These are phyloP conservation scores for Delonix regia DNA, from an alignment of 306 rosid species.

Conservation along the genomic window DNA sequence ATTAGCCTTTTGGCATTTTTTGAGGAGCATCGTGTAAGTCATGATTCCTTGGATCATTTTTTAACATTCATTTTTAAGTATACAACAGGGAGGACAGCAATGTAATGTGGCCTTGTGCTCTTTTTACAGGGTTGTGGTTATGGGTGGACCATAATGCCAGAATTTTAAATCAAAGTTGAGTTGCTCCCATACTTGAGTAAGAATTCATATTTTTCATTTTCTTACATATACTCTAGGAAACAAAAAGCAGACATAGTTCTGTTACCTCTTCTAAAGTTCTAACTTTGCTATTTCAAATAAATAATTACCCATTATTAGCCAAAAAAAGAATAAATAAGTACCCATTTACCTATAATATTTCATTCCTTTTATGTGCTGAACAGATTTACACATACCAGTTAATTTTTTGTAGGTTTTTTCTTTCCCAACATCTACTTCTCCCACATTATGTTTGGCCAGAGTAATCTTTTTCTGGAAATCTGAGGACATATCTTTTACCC, in stretches of 20 bases:
- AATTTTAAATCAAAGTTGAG: not conserved
- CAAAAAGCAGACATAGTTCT: not conserved
- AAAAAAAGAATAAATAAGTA: no score
- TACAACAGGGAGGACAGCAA: not conserved
- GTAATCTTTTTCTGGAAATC: constrained; percentile 97
- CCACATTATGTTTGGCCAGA: constrained; percentile 63
- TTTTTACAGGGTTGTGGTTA: not conserved
- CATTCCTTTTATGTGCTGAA: constrained; percentile 11
- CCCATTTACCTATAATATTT: not conserved
- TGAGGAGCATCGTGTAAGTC: not conserved
- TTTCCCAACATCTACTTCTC: constrained; percentile 47
- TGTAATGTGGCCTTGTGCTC: not conserved
- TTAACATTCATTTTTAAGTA: not conserved
- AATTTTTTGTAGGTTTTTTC: constrained; percentile 62
- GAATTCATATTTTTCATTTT: not conserved
- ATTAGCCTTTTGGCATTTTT: not conserved
- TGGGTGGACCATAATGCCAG: not conserved
- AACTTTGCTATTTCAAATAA: not conserved
- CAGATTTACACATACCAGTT: constrained; percentile 54
- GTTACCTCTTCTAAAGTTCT: not conserved
- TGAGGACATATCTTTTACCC: constrained; percentile 52
- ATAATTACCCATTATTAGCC: not conserved
- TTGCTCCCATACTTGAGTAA: not conserved
- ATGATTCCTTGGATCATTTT: not conserved
- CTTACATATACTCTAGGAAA: not conserved